A percentile compares a stretch with the other conserved stretches of the same genome.
Conservation (phyloP, 306 rosid genomes). For the Fagus crenata region DNA sequence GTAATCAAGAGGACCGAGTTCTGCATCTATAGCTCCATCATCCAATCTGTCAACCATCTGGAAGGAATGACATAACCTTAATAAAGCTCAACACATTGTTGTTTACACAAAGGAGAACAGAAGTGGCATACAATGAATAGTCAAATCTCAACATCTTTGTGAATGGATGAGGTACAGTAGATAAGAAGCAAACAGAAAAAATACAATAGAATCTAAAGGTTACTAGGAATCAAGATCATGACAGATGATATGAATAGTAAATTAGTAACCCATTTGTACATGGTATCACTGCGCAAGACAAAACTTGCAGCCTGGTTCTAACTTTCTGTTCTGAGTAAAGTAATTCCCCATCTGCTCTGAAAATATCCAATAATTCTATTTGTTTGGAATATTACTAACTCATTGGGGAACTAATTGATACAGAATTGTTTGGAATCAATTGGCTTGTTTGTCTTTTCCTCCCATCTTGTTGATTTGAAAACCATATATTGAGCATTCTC, state of each 20-base stretch:
- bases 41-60: conserved; percentile 99
- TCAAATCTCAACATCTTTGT: conserved; percentile 11
- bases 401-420: background rate
- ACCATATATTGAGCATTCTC: background rate
- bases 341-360: background rate
- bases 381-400: background rate
- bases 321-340: background rate
- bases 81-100: conserved; percentile 9
- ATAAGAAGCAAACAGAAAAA: background rate
- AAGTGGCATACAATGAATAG: conserved; percentile 8
- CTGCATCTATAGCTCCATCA: conserved; percentile 65
- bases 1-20: conserved; percentile 81
- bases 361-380: background rate
- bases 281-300: background rate
- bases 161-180: background rate
- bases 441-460: background rate
- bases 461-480: background rate
- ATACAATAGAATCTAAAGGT: background rate
- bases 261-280: background rate
- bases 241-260: background rate
- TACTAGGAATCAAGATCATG: background rate
- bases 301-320: background rate
- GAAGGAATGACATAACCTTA: conserved; percentile 38
- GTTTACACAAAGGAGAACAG: background rate
- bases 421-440: background rate